phyloP scores from a whole-genome alignment of 1,284 basidiomycete genomes.

The Leccinum fuscescens region DNA sequence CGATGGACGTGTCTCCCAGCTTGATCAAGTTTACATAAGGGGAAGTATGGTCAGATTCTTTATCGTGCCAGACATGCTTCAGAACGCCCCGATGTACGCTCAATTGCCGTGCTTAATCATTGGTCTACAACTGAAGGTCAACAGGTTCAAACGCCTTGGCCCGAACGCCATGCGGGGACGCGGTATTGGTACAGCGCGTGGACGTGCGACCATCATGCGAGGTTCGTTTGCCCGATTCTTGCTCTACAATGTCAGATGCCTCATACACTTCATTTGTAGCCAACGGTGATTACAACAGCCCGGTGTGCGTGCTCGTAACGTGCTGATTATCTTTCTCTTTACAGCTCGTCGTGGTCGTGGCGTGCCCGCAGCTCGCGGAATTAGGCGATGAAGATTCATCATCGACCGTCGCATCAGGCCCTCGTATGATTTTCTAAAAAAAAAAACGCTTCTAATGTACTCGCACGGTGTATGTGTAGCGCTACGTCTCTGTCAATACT shows the following conservation, averaged over 20 bases:
- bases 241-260: background rate
- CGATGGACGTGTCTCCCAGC: slow-evolving; percentile 97
- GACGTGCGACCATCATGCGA: slow-evolving; percentile 94
- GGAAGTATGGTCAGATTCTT: slow-evolving; percentile 98
- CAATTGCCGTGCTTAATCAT: background rate
- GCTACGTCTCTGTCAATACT: slow-evolving; percentile 6
- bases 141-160: slow-evolving; percentile 97
- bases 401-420: background rate
- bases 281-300: slow-evolving; percentile 48
- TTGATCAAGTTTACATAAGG: slow-evolving; percentile 98
- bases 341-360: slow-evolving; percentile 82
- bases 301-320: background rate
- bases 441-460: slow-evolving; percentile 14
- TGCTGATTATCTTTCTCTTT: slow-evolving; percentile 15
- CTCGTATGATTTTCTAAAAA: slow-evolving; percentile 3
- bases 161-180: slow-evolving; percentile 98
- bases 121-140: slow-evolving; percentile 13
- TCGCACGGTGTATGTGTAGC: slow-evolving; percentile 16
- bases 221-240: slow-evolving; percentile 48
- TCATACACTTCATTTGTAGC: slow-evolving; percentile 41
- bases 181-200: slow-evolving; percentile 97
- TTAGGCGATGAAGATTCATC: slow-evolving; percentile 57
- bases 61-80: slow-evolving; percentile 99
- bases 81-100: slow-evolving; percentile 97
- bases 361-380: slow-evolving; percentile 69